These are phyloP conservation scores for Phialophora chinensis DNA, from an alignment of 2,329 filamentous ascomycete species.

Conservation along the genomic window DNA sequence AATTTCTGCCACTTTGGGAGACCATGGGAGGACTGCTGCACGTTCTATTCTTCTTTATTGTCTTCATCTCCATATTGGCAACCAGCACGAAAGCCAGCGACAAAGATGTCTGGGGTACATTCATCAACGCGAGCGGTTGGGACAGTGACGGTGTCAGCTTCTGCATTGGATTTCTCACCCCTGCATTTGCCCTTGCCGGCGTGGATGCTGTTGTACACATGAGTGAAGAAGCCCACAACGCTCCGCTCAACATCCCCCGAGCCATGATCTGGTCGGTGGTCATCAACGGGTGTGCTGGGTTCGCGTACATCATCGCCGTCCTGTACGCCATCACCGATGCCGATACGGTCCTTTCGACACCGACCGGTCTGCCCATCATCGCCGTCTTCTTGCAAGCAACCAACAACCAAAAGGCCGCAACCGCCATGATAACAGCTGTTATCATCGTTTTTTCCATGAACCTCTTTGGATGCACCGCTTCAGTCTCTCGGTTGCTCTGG, in stretches of 20 bases:
- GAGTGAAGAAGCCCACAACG: conserved; percentile 58
- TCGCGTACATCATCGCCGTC: conserved; percentile 54
- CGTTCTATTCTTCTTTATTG: conserved; percentile 48
- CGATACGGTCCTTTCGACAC: conserved; percentile 47
- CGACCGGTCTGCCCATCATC: conserved; percentile 57
- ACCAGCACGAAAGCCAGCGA: conserved; percentile 44
- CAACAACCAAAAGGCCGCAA: conserved; percentile 51
- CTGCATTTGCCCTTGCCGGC: conserved; percentile 43
- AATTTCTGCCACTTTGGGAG: conserved; percentile 43
- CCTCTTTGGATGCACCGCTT: conserved; percentile 41
- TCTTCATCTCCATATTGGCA: conserved; percentile 47
- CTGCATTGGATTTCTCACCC: conserved; percentile 49
- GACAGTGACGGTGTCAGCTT: conserved; percentile 53
- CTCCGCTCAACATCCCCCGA: conserved; percentile 55
- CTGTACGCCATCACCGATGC: conserved; percentile 54
- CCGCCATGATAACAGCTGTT: conserved; percentile 50
- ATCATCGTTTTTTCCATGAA: conserved; percentile 41
- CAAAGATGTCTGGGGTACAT: conserved; percentile 52
- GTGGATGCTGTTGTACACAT: conserved; percentile 36
- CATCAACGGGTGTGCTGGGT: conserved; percentile 57
- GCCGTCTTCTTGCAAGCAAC: conserved; percentile 58
- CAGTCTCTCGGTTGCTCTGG: conserved; percentile 47
- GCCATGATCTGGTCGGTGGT: conserved; percentile 57
- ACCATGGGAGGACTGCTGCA: conserved; percentile 42
- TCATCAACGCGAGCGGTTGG: conserved; percentile 56